Evolutionary conservation across 78 protist genomes (phyloP).

Genomic region (Dictyostelium discoideum): DNA sequence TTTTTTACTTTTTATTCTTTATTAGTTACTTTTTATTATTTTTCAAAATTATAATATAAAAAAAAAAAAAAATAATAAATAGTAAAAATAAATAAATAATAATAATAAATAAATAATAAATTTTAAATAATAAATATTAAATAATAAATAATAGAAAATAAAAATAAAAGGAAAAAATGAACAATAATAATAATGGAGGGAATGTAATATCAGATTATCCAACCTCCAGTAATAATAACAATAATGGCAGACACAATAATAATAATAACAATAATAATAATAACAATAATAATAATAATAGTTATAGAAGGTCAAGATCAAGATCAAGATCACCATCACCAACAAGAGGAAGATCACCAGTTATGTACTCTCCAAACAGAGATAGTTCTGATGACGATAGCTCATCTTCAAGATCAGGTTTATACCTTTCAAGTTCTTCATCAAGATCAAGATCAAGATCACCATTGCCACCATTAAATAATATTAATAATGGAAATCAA

Average conservation of each 20-base stretch:
- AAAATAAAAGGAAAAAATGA: not conserved
- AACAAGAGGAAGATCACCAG: slow-evolving; percentile 1
- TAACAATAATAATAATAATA: not conserved
- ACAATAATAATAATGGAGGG: not conserved
- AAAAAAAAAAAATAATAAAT: not conserved
- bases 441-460: slow-evolving; percentile 5
- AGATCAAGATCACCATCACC: slow-evolving; percentile 25
- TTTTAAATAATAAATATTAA: not conserved
- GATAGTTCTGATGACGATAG: not conserved
- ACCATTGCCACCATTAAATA: not conserved
- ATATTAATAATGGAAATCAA: not conserved
- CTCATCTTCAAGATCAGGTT: not conserved
- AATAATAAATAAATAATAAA: not conserved
- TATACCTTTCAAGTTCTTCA: not conserved
- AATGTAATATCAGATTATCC: not conserved
- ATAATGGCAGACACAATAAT: not conserved
- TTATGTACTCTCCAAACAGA: not conserved
- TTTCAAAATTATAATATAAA: no score
- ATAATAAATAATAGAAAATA: not conserved
- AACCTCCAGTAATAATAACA: not conserved
- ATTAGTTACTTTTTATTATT: not conserved
- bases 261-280: not conserved
- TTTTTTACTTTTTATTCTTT: not conserved
- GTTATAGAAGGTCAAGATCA: slow-evolving; percentile 17
- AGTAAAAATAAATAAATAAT: not conserved